Base-by-base conservation (phyloP, 2,329 filamentous ascomycete species). In the Cytospora chrysosperma region DNA sequence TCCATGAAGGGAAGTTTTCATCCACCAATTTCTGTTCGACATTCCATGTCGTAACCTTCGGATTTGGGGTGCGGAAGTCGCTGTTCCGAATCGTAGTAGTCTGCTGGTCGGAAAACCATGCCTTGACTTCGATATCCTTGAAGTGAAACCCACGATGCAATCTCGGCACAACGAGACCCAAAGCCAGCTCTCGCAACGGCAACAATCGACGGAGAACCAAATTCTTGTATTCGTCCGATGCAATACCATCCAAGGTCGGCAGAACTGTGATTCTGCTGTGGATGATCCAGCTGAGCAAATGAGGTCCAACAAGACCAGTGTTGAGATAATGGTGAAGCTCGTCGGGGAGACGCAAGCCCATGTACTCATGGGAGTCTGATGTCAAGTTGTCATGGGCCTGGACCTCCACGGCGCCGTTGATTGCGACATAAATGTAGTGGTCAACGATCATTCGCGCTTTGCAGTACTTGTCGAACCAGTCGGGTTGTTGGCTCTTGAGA, bases 301-400 rank as follows among this genome's bases (percentile, higher is more conserved):
- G 87, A 27, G 92, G 83, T 30, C 91, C 87, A 68, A 98, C 86
- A 51, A 97, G 79, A 37, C 92, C 95, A 58, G 85, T 88, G 64
- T 92, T 93, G 56, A 97, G 82, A 74, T 98, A 98, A 75, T 92
- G 90, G 74, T 94, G 93, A 21, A 98, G 81, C 76, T 99, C 95
- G 49, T 93, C 88, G 0, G 95, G 93, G 6, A 99, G 81, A 65
- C 93, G 90, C 64, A 96, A 86, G n/a, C 93, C 93, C 66, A 97
- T 86, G 72, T 97, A 93, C 71, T 94, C 89, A 72, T 96, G 91
- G 68, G 95, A 88, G 73, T 98, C 93, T 53, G 84, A 85, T 2
- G 95, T 93, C 24, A 93, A 85, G 61, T 86, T 82, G 9, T 91
- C 89, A 61, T 82, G 84, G 69, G 93, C 88, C 70, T 92, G 82